Conservation (phyloP, 2,329 filamentous ascomycete genomes). For the Truncatella angustata region DNA sequence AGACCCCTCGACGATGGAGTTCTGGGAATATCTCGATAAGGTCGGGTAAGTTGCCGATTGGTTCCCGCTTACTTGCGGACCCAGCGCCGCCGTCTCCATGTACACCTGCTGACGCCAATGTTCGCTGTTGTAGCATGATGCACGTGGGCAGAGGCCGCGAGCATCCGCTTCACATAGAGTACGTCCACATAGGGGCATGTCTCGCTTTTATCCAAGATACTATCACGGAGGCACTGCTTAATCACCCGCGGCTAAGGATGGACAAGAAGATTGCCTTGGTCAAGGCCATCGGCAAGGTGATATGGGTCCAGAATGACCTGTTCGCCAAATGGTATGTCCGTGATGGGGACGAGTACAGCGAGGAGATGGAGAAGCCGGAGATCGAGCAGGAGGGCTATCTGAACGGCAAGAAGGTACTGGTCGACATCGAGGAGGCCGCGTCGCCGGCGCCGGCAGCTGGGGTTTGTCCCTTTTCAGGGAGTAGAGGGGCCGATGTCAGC, state of each 20-base stretch:
- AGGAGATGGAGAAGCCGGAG: conserved; percentile 43
- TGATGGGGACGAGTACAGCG: conserved; percentile 54
- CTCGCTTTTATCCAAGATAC: conserved; percentile 77
- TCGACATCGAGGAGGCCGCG: conserved; percentile 30
- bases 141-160: conserved; percentile 73
- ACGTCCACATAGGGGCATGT: conserved; percentile 72
- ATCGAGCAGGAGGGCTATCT: conserved; percentile 64
- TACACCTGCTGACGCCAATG: not conserved
- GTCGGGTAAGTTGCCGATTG: conserved; percentile 57
- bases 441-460: not conserved
- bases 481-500: not conserved
- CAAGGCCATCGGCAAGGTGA: conserved; percentile 74
- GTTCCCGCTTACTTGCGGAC: not conserved
- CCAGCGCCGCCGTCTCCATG: not conserved
- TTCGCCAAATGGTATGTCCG: conserved; percentile 80
- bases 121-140: conserved; percentile 55
- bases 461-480: conserved; percentile 6
- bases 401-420: conserved; percentile 59
- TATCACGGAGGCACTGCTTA: conserved; percentile 73
- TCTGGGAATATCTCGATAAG: conserved; percentile 83
- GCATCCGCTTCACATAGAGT: conserved; percentile 75
- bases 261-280: conserved; percentile 70
- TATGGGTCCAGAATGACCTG: conserved; percentile 86
- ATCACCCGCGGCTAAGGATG: conserved; percentile 64
- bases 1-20: conserved; percentile 72